Evolutionary conservation across 106 monocot genomes (phyloP).

Genomic region (Dactylorhiza incarnata): DNA sequence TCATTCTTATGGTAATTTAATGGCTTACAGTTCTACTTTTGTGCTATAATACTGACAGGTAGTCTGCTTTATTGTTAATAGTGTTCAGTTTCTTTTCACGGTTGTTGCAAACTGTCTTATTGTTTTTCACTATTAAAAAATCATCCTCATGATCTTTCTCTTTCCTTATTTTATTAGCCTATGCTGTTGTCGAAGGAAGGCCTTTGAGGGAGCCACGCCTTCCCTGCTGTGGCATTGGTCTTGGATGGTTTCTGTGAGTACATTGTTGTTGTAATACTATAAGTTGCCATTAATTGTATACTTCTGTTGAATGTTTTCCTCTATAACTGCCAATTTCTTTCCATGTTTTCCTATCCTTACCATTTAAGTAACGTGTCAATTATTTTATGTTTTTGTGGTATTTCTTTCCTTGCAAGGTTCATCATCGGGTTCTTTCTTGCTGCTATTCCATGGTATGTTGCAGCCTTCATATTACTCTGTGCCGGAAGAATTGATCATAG

Average conservation of each 20-base stretch:
- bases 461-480: constrained; percentile 60
- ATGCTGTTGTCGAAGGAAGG: constrained; percentile 26
- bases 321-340: not conserved
- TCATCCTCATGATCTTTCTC: not conserved
- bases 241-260: constrained; percentile 32
- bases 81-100: not conserved
- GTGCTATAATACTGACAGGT: not conserved
- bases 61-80: not conserved
- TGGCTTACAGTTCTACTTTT: not conserved
- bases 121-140: not conserved
- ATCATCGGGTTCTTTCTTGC: constrained; percentile 77
- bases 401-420: constrained; percentile 37
- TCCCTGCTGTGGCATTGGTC: constrained; percentile 25
- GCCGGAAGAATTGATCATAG: constrained; percentile 49
- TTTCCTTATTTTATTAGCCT: constrained; percentile 6
- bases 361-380: not conserved
- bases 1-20: not conserved
- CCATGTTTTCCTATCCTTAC: not conserved
- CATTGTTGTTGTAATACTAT: not conserved
- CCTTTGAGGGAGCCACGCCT: constrained; percentile 22
- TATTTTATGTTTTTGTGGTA: not conserved
- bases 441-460: constrained; percentile 90
- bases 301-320: not conserved
- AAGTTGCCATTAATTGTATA: not conserved
- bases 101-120: not conserved